A percentile compares a stretch with the other conserved stretches of the same genome.
Conservation (phyloP, 2,329 filamentous ascomycete genomes). For the Zymoseptoria tritici region DNA sequence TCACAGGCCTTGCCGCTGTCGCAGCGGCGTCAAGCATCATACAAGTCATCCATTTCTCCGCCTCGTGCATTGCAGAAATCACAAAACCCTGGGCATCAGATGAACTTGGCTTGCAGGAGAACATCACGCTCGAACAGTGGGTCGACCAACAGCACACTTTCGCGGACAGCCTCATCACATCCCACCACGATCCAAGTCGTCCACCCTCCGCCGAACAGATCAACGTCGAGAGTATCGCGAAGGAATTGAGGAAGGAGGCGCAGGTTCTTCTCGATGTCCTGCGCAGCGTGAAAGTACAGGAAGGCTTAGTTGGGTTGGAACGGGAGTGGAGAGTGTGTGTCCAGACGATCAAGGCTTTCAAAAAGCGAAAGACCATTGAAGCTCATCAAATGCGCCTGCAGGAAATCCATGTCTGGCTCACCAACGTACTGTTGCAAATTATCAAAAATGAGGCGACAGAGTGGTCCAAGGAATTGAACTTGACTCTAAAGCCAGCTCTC, state of each 20-base stretch:
- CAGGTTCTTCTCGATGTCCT: not conserved
- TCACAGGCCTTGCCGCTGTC: not conserved
- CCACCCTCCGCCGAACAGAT: not conserved
- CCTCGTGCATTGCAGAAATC: not conserved
- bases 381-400: not conserved
- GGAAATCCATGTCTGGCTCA: not conserved
- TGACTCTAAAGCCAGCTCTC: no score
- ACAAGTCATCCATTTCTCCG: not conserved
- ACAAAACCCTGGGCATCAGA: not conserved
- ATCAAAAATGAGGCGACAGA: no score
- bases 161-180: not conserved
- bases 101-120: not conserved
- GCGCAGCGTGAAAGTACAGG: conserved; percentile 32
- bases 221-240: not conserved
- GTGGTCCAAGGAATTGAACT: no score
- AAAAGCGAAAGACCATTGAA: not conserved
- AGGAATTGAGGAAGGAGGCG: not conserved
- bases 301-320: conserved; percentile 33
- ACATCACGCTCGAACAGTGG: not conserved
- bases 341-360: not conserved
- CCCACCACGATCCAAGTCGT: not conserved
- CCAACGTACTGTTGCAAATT: not conserved
- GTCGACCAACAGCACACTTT: not conserved
- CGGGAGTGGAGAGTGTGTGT: conserved; percentile 28
- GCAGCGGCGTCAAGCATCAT: not conserved